Evolutionary conservation across 2,329 filamentous ascomycete genomes (phyloP).

Genomic region (Nigrospora osmanthi): DNA sequence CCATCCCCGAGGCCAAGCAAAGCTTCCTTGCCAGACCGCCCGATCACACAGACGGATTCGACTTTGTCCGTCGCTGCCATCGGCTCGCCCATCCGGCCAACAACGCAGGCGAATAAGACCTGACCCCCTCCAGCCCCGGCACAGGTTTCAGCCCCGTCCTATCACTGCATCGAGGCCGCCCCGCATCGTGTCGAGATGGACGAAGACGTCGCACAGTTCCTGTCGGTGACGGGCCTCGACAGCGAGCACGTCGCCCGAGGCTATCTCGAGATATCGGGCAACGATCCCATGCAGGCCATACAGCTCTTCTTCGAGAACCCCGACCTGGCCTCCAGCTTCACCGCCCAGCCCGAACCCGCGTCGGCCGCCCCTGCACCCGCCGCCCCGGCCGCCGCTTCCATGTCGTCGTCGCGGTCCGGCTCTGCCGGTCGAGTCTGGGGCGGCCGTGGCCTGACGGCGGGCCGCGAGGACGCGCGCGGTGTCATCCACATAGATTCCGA

Average conservation of each 20-base stretch:
- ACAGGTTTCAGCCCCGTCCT: too few relatives aligned
- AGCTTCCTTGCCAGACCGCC: too few relatives aligned
- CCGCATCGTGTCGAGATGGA: slow-evolving; percentile 45
- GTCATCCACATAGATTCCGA: slow-evolving; percentile 73
- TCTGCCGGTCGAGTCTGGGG: not conserved
- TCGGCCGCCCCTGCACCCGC: slow-evolving; percentile 26
- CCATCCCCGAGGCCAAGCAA: too few relatives aligned
- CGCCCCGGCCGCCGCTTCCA: slow-evolving; percentile 16
- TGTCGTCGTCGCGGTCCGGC: not conserved
- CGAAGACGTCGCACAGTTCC: slow-evolving; percentile 69
- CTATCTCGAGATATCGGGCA: slow-evolving; percentile 79
- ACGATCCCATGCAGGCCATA: slow-evolving; percentile 77
- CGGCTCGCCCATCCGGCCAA: too few relatives aligned
- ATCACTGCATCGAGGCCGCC: too few relatives aligned
- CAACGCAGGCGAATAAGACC: too few relatives aligned
- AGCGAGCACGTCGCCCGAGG: slow-evolving; percentile 66
- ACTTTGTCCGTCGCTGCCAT: too few relatives aligned
- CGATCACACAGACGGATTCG: too few relatives aligned
- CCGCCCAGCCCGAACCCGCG: slow-evolving; percentile 23
- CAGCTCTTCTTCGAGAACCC: slow-evolving; percentile 86
- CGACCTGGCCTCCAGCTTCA: slow-evolving; percentile 51
- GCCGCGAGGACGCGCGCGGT: slow-evolving; percentile 46
- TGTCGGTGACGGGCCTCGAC: slow-evolving; percentile 66
- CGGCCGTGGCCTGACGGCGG: slow-evolving; percentile 13
- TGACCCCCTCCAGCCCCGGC: too few relatives aligned